Evolutionary conservation across 108 stramenopile species (phyloP), one percentile per base, ranked within the genome.

Genomic region (Cylindrotheca closterium): DNA sequence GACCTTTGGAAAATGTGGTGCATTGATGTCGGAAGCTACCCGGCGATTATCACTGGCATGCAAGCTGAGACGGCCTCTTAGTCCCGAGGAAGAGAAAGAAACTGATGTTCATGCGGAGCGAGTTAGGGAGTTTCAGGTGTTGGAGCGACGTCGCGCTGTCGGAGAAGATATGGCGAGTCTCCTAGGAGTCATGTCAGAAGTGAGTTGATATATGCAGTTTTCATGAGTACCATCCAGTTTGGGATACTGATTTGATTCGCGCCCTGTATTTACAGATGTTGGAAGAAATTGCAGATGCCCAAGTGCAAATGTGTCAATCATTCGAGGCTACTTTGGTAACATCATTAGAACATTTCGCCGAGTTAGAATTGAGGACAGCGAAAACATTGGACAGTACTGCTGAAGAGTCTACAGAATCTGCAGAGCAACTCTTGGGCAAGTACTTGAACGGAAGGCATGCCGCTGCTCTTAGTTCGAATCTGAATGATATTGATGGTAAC

Each of bases 11-110:
- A 86, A 88, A 60, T 89, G 84, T 51, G 89, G 93, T 24, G 76
- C 81, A 32, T 54, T 89, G 28, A 94, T 94, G 93, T 70, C 86
- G 25, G 90, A 94, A 70, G 82, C 88, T 2, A 91, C 88, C 10
- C 70, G 86, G 26, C 74, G 89, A n/a, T 52, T 94, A 50, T 74
- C 82, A 21, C 50, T 73, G 28, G 74, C 89, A 8, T 94, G 93
- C 73, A 70, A 75, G 18, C 71, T 94, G 55, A 53, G 77, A 64
- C 75, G 56, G 27, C 53, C 58, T n/a, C 22, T 65, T 47, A 51
- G 32, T 1, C 53, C 68, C n/a, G 67, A 75, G 2, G 79, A 79
- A 3, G 56, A 52, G 1, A 57, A 46, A 42, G 69, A 74, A 12
- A 33, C 25, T 8, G 65, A 67, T 12, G 63, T 71, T 17, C 73